These are phyloP conservation scores for Isatis tinctoria DNA, from an alignment of 345 rosid genomes.

Conservation along the genomic window DNA sequence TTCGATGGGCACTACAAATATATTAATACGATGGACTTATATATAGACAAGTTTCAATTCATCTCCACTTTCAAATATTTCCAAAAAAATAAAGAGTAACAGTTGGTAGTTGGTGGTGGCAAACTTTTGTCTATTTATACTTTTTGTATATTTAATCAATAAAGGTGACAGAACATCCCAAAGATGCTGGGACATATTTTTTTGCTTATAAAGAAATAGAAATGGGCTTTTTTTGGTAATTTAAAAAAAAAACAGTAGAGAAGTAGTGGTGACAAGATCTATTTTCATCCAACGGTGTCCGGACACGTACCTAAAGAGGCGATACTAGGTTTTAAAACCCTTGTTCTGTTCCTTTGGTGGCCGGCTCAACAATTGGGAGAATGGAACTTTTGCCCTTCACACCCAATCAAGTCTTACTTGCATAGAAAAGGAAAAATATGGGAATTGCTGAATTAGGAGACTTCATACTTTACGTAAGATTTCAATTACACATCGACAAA, in stretches of 20 bases:
- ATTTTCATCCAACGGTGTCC: not conserved
- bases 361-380: too few species aligned
- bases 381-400: not conserved
- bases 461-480: not conserved
- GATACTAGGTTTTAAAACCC: conserved; percentile 7
- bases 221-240: conserved; percentile 8
- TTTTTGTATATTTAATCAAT: not conserved
- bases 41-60: not conserved
- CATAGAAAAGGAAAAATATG: not conserved
- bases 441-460: not conserved
- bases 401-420: not conserved
- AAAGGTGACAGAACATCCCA: conserved; percentile 22
- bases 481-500: conserved; percentile 3
- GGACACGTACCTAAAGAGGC: conserved; percentile 5
- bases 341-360: conserved; percentile 4
- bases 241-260: not conserved
- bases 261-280: conserved; percentile 34
- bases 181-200: conserved; percentile 16
- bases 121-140: conserved; percentile 1
- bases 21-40: too few species aligned
- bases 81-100: not conserved
- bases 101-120: conserved; percentile 19
- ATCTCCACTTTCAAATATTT: not conserved
- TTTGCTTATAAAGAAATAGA: not conserved
- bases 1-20: too few species aligned